Base-by-base conservation (phyloP, 768 basidiomycete species). In the Amanita pallidorosea region DNA sequence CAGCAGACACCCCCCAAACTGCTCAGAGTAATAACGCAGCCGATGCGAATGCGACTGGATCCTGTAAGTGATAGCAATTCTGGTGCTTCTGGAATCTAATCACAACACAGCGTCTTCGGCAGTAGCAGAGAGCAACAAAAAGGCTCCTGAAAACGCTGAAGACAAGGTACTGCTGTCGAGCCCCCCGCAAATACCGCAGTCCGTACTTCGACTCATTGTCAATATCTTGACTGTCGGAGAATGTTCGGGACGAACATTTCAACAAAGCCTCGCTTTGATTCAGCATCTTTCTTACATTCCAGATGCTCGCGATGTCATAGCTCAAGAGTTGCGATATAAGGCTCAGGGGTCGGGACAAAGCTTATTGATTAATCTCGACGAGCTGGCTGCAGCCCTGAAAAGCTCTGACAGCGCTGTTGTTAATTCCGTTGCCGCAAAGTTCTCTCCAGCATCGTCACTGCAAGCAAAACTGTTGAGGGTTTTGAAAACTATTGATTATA, bases 141-240 rank as follows among this genome's bases (percentile, higher is more conserved):
- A 48, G 23, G 3, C 43, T 20, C 17, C 50, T 8, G 72, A 71
- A 53, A 58, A 63, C 23, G 61, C 63, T 0, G 77, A 77, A 58
- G 73, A 75, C 51, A 76, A 74, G 46, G 65, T 69, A 5, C 63
- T 88, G 12, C 68, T 90, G 12, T 72, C 83, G 9, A 79, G 75
- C 47, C 82, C 88, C 15, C 96, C 96, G 11, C 82, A 85, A 56
- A 84, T 98, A 53, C 91, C 94, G 6, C 80, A 87, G 47, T 64
- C 80, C 3, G 83, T 88, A n/a, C 74, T 98, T 22, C 83, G 88
- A 34, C 78, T 93, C 34, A 91, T 98, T 54, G 92, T 96, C 63
- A 98, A 98, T 65, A 92, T 98, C 58, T 72, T 99, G 55, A 97
- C 96, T n/a, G 76, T 86, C 17, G 96, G 96, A 40, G 96, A 99